phyloP scores from a whole-genome alignment of 441 rosid genomes.

The Hura crepitans region DNA sequence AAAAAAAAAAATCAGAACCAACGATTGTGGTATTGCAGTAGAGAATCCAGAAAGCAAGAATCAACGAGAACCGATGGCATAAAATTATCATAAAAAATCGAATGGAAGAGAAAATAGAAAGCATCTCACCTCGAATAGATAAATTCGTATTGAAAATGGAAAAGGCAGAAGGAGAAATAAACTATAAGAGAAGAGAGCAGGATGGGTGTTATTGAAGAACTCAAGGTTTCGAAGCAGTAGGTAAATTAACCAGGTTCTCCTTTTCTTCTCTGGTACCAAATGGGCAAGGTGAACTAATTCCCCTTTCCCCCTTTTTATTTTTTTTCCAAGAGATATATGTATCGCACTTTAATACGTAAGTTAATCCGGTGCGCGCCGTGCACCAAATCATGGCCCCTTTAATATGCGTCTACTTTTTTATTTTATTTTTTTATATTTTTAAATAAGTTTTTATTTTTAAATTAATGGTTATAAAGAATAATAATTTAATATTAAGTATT shows the following conservation, averaged over 20 bases:
- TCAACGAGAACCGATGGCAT: neutral
- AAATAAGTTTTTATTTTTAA: too few relatives aligned
- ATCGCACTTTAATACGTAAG: too few relatives aligned
- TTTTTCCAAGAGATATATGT: too few relatives aligned
- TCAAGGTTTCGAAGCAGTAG: neutral
- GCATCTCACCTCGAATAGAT: neutral
- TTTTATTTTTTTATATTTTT: too few relatives aligned
- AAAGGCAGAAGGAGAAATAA: neutral
- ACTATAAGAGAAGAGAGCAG: neutral
- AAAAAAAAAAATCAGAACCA: neutral
- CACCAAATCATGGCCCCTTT: too few relatives aligned
- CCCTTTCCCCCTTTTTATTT: too few relatives aligned
- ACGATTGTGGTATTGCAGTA: neutral
- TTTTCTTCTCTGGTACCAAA: too few relatives aligned
- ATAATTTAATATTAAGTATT: too few relatives aligned
- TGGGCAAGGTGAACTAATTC: too few relatives aligned
- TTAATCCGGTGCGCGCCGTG: too few relatives aligned
- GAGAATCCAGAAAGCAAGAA: neutral
- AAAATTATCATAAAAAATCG: neutral
- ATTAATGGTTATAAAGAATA: too few relatives aligned
- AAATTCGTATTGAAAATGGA: neutral
- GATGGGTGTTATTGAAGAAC: neutral
- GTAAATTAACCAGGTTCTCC: neutral
- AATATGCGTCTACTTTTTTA: too few relatives aligned
- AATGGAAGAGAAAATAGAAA: neutral